A percentile compares a stretch with the other conserved stretches of the same genome.
Conservation (phyloP, 306 rosid genomes). For the Comarum palustre region DNA sequence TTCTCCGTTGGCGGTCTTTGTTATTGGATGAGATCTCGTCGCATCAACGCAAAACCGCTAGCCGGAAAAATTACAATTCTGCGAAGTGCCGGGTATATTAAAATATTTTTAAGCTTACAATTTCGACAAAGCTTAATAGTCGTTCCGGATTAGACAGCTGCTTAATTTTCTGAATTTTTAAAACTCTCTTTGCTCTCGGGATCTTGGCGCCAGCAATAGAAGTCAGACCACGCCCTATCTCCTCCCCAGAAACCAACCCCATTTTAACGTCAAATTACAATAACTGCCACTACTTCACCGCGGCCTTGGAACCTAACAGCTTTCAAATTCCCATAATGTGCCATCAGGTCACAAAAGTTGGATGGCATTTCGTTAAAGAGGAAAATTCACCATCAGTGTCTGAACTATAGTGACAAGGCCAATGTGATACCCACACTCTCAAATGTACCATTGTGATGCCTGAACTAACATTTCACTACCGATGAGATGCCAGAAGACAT, state of each 20-base stretch:
- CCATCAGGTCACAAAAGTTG: conserved; percentile 26
- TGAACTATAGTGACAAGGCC: too few species aligned
- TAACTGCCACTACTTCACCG: conserved; percentile 26
- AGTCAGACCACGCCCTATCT: neutral
- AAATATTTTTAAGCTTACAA: conserved; percentile 35
- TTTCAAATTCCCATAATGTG: conserved; percentile 19
- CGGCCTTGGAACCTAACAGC: conserved; percentile 14
- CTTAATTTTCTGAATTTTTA: neutral
- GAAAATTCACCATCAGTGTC: too few species aligned
- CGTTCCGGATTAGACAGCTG: conserved; percentile 31
- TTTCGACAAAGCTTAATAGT: conserved; percentile 49
- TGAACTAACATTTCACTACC: too few species aligned
- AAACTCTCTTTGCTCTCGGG: conserved; percentile 6
- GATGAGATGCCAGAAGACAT: too few species aligned
- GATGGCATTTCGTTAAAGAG: conserved; percentile 34
- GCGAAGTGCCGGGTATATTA: neutral
- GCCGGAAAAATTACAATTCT: conserved; percentile 7
- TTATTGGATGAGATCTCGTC: neutral
- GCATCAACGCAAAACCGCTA: neutral
- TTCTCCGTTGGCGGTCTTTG: too few species aligned
- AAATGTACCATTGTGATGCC: too few species aligned
- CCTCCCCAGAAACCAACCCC: neutral
- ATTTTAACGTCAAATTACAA: neutral
- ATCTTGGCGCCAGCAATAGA: conserved; percentile 21
- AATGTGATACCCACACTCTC: too few species aligned